Base-by-base conservation (phyloP, 2,329 filamentous ascomycete species). In the Hypoxylon sp. region DNA sequence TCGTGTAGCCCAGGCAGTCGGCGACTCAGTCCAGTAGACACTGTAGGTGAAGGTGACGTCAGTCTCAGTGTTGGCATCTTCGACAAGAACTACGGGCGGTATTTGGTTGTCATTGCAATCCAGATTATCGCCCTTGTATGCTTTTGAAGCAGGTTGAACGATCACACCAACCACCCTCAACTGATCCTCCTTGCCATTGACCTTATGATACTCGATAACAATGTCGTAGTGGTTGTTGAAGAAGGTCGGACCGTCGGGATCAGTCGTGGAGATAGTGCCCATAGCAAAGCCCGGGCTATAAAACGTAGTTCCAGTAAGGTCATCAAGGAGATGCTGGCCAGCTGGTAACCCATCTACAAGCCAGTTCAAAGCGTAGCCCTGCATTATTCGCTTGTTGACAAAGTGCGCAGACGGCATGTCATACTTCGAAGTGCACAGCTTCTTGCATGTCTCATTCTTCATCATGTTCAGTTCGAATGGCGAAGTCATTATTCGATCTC, bases 171-270 rank as follows among this genome's bases (percentile, higher is more conserved):
- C 96, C 0, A 99, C 94, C 27, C 96, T 89, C 73, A 92, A 93
- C 79, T 94, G 88, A 65, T 91, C 85, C 50, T 85, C 82, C 70
- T 88, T 85, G 13, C 86, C 86, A 72, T 84, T 86, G 42, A 95
- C 91, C 75, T 93, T 87, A 78, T 99, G 96, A 77, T 97, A 98
- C 75, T 99, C 95, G 75, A 99, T 88, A 54, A 91, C 80, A 74
- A 99, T 98, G 74, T 98, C 92, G 82, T 97, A 98, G 80, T 99
- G 96, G 80, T 98, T 99, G 84, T 98, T 93, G 78, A 99, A 86
- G 48, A 82, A 81, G 19, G 89, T 80, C 44, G 90, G 84, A 35
- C 86, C 86, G 47, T 87, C 84, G 5, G 87, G 84, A 31, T 86
- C 82, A 52, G 62, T 70, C 24, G 53, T 46, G 2, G 74, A 72